Conservation (phyloP, 768 basidiomycete genomes). For the Phlebiopsis gigantea region DNA sequence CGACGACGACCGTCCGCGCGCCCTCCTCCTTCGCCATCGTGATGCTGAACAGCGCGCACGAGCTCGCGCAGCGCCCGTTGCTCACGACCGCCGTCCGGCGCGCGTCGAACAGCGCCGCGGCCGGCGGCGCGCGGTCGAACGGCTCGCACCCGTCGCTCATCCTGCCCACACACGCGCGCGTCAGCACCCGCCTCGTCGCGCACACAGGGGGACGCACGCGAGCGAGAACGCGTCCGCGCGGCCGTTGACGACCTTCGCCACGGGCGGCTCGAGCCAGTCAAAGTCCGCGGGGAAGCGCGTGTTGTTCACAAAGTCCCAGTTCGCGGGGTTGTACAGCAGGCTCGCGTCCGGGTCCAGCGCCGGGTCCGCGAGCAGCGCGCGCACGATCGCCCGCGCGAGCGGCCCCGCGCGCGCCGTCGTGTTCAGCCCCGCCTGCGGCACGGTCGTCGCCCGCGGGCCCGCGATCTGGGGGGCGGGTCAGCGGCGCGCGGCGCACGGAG, state of each 20-base stretch:
- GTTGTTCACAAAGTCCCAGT: slow-evolving; percentile 45
- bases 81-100: slow-evolving; percentile 48
- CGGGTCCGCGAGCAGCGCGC: slow-evolving; percentile 30
- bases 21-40: slow-evolving; percentile 57
- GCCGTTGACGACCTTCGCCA: slow-evolving; percentile 41
- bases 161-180: slow-evolving; percentile 14
- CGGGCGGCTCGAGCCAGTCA: slow-evolving; percentile 45
- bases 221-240: slow-evolving; percentile 46
- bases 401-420: slow-evolving; percentile 43
- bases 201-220: slow-evolving; percentile 14
- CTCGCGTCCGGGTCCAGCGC: slow-evolving; percentile 37
- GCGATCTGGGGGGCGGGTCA: slow-evolving; percentile 30
- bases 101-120: slow-evolving; percentile 41
- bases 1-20: slow-evolving; percentile 53
- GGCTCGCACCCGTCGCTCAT: slow-evolving; percentile 32
- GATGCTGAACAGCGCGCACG: slow-evolving; percentile 30
- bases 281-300: slow-evolving; percentile 33
- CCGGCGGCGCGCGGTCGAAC: slow-evolving; percentile 32
- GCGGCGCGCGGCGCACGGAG: background rate
- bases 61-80: slow-evolving; percentile 39
- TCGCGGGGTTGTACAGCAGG: slow-evolving; percentile 43
- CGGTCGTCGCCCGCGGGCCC: slow-evolving; percentile 45
- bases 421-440: slow-evolving; percentile 51
- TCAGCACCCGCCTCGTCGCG: background rate
- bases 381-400: slow-evolving; percentile 45